Conservation (phyloP, 225 moss, liverwort and hornwort genomes). For the Asterella californica region DNA sequence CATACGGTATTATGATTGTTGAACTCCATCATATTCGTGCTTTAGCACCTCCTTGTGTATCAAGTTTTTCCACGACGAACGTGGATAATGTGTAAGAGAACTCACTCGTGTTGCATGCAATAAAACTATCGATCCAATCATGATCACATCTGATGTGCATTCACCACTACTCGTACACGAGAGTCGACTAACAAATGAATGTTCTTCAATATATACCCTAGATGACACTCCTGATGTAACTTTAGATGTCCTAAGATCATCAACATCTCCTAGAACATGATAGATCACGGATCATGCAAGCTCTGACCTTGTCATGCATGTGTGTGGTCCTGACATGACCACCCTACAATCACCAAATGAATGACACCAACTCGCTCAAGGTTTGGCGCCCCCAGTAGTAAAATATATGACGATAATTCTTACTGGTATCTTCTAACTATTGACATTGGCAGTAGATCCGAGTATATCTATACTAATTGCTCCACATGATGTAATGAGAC, state of each 20-base stretch:
- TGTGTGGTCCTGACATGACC: background rate
- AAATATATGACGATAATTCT: background rate
- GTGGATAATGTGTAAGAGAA: background rate
- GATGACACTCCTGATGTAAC: background rate
- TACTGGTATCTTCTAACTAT: background rate
- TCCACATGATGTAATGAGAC: background rate
- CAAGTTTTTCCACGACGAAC: background rate
- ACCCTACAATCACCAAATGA: background rate
- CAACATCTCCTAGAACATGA: background rate
- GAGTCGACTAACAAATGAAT: background rate
- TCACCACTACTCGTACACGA: background rate
- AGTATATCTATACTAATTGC: background rate
- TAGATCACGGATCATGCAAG: background rate
- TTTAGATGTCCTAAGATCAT: background rate
- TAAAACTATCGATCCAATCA: background rate
- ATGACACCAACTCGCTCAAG: background rate
- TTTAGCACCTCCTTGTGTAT: background rate
- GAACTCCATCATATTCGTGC: background rate
- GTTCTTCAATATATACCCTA: background rate
- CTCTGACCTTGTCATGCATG: background rate
- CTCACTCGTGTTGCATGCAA: background rate
- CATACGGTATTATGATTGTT: background rate
- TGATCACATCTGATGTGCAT: background rate
- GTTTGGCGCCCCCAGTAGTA: too few species aligned
- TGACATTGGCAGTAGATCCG: background rate